Percentiles rank a stretch among this genome's conserved stretches.
Conservation (phyloP, 768 basidiomycete genomes). For the Lepiota venenata region DNA sequence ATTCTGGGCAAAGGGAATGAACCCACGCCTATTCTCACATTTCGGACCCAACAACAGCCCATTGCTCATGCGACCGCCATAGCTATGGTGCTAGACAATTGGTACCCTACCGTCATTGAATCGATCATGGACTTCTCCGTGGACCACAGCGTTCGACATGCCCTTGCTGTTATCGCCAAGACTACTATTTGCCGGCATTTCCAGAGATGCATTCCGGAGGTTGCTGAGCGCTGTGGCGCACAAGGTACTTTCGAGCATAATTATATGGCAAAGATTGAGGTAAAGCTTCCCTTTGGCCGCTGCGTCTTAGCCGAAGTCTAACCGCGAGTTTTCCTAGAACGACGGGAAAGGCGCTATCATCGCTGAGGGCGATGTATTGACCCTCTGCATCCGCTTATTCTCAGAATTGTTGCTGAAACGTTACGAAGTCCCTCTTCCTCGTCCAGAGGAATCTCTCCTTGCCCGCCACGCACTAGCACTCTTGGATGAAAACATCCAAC, state of each 20-base stretch:
- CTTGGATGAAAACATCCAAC: constrained; percentile 41
- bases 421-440: constrained; percentile 48
- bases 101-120: constrained; percentile 36
- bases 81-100: constrained; percentile 46
- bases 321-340: constrained; percentile 26
- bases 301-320: constrained; percentile 11
- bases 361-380: constrained; percentile 52
- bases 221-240: constrained; percentile 65
- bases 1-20: constrained; percentile 39
- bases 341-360: constrained; percentile 57
- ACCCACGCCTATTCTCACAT: constrained; percentile 52
- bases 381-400: constrained; percentile 53
- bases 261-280: constrained; percentile 54
- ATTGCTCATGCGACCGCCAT: constrained; percentile 50
- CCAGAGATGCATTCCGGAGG: constrained; percentile 44
- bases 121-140: constrained; percentile 33
- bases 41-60: constrained; percentile 65
- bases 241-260: constrained; percentile 67
- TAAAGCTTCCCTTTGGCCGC: constrained; percentile 18
- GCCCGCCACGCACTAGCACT: constrained; percentile 45
- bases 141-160: constrained; percentile 50
- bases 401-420: constrained; percentile 56
- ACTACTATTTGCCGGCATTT: constrained; percentile 52
- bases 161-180: constrained; percentile 54
- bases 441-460: constrained; percentile 46